These are phyloP conservation scores for Arthrobotrys megalospora DNA, from an alignment of 2,329 filamentous ascomycete genomes.

Conservation along the genomic window DNA sequence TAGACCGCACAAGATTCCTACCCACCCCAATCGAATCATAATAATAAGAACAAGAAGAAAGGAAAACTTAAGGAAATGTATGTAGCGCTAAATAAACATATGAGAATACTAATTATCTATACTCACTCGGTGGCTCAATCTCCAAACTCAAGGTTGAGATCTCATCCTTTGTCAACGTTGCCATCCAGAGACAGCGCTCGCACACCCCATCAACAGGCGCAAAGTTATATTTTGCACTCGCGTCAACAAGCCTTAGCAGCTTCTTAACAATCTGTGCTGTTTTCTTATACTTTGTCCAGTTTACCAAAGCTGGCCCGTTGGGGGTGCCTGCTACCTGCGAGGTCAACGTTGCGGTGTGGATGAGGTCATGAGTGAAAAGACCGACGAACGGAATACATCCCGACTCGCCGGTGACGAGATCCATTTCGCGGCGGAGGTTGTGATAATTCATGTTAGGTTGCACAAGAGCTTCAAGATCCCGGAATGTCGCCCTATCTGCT, in stretches of 20 bases:
- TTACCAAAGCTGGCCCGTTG: constrained; percentile 79
- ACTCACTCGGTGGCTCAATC: constrained; percentile 60
- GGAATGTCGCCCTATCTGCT: constrained; percentile 77
- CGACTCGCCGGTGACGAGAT: constrained; percentile 74
- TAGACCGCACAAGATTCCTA: constrained; percentile 38
- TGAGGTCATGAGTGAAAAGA: constrained; percentile 84
- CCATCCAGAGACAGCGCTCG: constrained; percentile 88
- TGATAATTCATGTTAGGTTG: constrained; percentile 84
- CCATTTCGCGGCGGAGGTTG: constrained; percentile 84
- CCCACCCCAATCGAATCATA: constrained; percentile 28
- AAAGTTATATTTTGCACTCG: constrained; percentile 81
- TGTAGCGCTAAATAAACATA: constrained; percentile 19
- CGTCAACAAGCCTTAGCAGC: constrained; percentile 82
- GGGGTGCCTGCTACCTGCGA: constrained; percentile 80
- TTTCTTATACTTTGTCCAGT: constrained; percentile 85
- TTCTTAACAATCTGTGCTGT: constrained; percentile 85
- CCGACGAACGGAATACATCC: constrained; percentile 88
- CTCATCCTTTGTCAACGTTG: constrained; percentile 81
- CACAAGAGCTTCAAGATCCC: constrained; percentile 79
- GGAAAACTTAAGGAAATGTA: constrained; percentile 4
- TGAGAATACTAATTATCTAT: constrained; percentile 25
- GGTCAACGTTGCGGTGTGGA: constrained; percentile 85
- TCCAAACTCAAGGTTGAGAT: constrained; percentile 69
- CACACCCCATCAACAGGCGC: constrained; percentile 82
- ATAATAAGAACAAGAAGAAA: constrained; percentile 8